Evolutionary conservation across 2,329 filamentous ascomycete species (phyloP).

Genomic region (Conoideocrella luteorostrata): DNA sequence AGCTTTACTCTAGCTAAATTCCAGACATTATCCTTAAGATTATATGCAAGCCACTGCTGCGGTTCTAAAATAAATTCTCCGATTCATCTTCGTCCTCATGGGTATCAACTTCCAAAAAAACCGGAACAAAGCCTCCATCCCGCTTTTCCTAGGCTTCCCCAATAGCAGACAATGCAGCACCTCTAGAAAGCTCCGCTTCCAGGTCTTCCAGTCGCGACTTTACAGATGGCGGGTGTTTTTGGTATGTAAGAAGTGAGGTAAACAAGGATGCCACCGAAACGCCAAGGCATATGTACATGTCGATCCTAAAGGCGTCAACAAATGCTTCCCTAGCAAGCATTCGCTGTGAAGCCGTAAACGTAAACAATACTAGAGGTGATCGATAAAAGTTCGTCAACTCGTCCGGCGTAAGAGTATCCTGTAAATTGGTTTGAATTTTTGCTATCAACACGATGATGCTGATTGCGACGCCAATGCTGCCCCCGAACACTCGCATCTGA

Average conservation of each 20-base stretch:
- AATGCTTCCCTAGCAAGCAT: constrained; percentile 12
- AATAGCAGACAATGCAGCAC: neutral
- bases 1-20: no score
- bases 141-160: neutral
- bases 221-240: constrained; percentile 15
- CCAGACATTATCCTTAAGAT: no score
- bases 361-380: constrained; percentile 11
- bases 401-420: constrained; percentile 10
- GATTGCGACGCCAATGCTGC: constrained; percentile 47
- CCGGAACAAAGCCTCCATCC: no score
- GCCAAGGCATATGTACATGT: constrained; percentile 17
- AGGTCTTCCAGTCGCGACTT: constrained; percentile 19
- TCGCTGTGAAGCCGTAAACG: constrained; percentile 11
- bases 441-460: constrained; percentile 40
- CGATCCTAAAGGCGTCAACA: constrained; percentile 14
- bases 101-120: neutral
- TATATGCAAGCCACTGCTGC: no score
- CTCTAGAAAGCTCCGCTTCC: constrained; percentile 10
- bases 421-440: constrained; percentile 12
- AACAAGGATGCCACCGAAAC: constrained; percentile 11
- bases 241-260: constrained; percentile 13
- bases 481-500: constrained; percentile 45
- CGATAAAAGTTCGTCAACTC: constrained; percentile 14
- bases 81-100: neutral
- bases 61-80: no score